Percentiles rank a stretch among this genome's conserved stretches.
phyloP scores from a whole-genome alignment of 768 basidiomycete genomes.

The Mycena galericulata region DNA sequence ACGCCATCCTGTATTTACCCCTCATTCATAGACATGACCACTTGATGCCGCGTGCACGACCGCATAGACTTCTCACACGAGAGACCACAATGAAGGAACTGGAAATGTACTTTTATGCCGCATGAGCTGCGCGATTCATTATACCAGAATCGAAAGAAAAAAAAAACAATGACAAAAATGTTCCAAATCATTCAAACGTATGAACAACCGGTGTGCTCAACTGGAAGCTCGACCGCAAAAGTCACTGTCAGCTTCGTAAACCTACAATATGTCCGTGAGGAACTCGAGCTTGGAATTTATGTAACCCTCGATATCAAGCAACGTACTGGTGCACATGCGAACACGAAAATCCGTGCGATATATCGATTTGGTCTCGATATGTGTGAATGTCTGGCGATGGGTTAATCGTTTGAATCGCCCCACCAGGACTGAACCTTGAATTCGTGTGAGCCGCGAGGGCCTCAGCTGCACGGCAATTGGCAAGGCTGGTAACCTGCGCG shows the following conservation, averaged over 20 bases:
- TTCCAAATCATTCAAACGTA: neutral
- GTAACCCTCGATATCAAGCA: too few species aligned
- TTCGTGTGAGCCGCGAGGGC: conserved; percentile 40
- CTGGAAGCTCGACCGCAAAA: too few species aligned
- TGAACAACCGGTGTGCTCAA: too few species aligned
- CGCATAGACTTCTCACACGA: neutral
- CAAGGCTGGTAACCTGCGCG: conserved; percentile 38
- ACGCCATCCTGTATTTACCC: neutral
- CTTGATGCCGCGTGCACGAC: conserved; percentile 16
- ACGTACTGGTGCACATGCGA: too few species aligned
- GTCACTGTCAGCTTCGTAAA: too few species aligned
- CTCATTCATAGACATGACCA: conserved; percentile 11
- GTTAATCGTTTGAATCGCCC: neutral
- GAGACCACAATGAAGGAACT: conserved; percentile 11
- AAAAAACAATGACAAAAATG: neutral
- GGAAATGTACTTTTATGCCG: conserved; percentile 26
- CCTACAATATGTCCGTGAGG: too few species aligned
- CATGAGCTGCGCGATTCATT: conserved; percentile 10
- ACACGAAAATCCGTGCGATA: too few species aligned
- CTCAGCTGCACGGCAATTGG: conserved; percentile 41
- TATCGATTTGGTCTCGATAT: conserved; percentile 34
- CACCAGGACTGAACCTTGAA: neutral
- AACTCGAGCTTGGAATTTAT: too few species aligned
- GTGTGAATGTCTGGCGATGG: neutral
- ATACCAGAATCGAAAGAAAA: conserved; percentile 1